These are phyloP conservation scores for Euphrasia confusa DNA, from an alignment of 257 asterid genomes.

Conservation along the genomic window DNA sequence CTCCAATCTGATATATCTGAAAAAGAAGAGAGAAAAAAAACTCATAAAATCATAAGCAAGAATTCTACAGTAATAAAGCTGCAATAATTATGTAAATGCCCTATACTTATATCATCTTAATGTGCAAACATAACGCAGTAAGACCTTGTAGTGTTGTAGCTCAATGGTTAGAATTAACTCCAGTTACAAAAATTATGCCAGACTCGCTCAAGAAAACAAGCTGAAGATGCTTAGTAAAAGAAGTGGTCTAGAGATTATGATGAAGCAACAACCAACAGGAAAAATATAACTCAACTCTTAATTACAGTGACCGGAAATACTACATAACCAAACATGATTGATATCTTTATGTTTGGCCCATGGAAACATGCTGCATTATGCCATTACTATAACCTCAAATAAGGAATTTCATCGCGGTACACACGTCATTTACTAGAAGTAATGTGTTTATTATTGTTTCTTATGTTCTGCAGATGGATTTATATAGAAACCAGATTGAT, in stretches of 20 bases:
- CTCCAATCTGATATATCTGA: constrained; percentile 99
- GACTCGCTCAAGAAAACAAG: constrained; percentile 10
- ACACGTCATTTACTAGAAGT: background rate
- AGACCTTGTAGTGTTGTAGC: background rate
- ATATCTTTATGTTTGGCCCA: background rate
- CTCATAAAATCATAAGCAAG: constrained; percentile 1
- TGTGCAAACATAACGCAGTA: constrained; percentile 1
- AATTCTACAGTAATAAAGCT: constrained; percentile 7
- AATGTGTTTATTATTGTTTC: background rate
- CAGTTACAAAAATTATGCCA: background rate
- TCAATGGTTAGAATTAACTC: background rate
- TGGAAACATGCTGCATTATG: constrained; percentile 15
- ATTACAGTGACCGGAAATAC: background rate
- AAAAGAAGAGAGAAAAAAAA: constrained; percentile 20
- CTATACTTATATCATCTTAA: constrained; percentile 10
- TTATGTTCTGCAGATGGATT: background rate
- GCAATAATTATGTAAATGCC: background rate
- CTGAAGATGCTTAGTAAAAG: constrained; percentile 9
- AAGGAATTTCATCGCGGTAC: constrained; percentile 1
- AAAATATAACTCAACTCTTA: background rate
- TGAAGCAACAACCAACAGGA: background rate
- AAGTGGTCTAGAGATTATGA: background rate
- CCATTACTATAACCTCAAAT: background rate
- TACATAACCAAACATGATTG: background rate
- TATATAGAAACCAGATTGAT: background rate